Percentiles rank a stretch among this genome's conserved stretches.
Evolutionary conservation across 352 stramenopile genomes (phyloP).

Genomic region (Pythium phragmiticola): DNA sequence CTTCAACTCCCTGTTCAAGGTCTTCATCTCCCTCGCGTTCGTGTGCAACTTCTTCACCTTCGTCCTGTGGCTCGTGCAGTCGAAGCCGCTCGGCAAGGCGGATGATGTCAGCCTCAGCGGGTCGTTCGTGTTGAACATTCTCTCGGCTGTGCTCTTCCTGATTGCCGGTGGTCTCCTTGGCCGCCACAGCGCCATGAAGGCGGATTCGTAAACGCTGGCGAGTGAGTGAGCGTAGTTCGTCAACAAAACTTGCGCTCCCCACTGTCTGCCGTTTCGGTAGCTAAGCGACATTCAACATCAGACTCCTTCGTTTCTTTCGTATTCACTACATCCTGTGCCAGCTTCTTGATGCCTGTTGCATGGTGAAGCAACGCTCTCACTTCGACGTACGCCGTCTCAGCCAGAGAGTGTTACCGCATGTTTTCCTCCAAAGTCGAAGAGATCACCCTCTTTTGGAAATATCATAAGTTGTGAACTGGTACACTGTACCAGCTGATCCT

Average conservation of each 20-base stretch:
- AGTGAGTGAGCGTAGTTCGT: neutral
- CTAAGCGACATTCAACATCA: too few species aligned
- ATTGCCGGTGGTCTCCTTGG: conserved; percentile 28
- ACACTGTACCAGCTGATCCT: neutral
- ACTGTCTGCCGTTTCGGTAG: too few species aligned
- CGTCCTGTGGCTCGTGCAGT: conserved; percentile 57
- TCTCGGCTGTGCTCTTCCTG: conserved; percentile 50
- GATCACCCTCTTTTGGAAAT: conserved; percentile 14
- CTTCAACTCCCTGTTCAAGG: conserved; percentile 50
- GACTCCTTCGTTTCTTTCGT: too few species aligned
- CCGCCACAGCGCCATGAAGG: conserved; percentile 31
- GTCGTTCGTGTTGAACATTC: conserved; percentile 54
- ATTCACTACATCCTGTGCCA: too few species aligned
- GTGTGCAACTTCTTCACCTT: conserved; percentile 54
- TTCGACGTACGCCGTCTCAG: neutral
- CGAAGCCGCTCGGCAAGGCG: conserved; percentile 46
- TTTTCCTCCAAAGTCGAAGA: neutral
- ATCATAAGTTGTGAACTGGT: conserved; percentile 2
- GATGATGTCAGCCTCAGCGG: conserved; percentile 58
- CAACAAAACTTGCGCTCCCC: too few species aligned
- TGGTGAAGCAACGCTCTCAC: neutral
- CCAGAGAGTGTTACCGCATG: neutral
- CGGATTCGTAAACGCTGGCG: neutral
- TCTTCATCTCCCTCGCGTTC: conserved; percentile 42
- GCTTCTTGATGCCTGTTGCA: too few species aligned